Base-by-base conservation (phyloP, 176 grass and related monocot genomes). In the Paspalum notatum region DNA sequence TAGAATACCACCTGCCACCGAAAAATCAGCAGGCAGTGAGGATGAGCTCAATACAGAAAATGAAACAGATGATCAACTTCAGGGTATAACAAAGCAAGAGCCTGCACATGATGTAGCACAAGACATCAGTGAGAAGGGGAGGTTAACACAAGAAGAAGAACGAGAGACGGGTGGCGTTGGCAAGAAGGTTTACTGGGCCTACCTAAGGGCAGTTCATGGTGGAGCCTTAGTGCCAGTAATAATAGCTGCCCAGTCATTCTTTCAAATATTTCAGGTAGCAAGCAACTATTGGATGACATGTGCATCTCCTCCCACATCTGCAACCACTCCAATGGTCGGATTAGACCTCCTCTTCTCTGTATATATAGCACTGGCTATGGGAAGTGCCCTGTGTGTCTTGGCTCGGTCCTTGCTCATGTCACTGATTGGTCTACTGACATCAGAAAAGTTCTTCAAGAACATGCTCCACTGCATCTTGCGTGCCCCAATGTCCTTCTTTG, bases 261-360 rank as follows among this genome's bases (percentile, higher is more conserved):
- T 94, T 80, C 91, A 94, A 83, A 80, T 84, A 84, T 77, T 94
- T 16, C 94, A 94, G 60, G 72, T 94, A 51, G 89, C 94, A 69
- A 97, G 94, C 80, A 97, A 97, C 82, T 97, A 94, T 54, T 97
- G 94, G 94, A 94, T 97, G 80, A 89, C 94, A 57, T 97, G 91
- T 91, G 94, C 89, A 9, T 82, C 76, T 68, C 87, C 94, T 84
- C 76, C 87, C 65, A 86, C 89, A 66, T 48, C 79, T 57, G 74
- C 75, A 76, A 71, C 82, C 26, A 75, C 76, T 21, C 85, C 91
- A 65, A 38, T 74, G 1, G 85, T 92, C 77, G 76, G 87, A 63
- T 70, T 94, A 59, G 56, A 67, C 39, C 54, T 90, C 20, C 89
- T 97, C 59, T 85, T 92, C 39, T 88, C 22, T 6, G 91, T 94